Evolutionary conservation across 1,284 basidiomycete species (phyloP).

Genomic region (Fomitopsis schrenkii): DNA sequence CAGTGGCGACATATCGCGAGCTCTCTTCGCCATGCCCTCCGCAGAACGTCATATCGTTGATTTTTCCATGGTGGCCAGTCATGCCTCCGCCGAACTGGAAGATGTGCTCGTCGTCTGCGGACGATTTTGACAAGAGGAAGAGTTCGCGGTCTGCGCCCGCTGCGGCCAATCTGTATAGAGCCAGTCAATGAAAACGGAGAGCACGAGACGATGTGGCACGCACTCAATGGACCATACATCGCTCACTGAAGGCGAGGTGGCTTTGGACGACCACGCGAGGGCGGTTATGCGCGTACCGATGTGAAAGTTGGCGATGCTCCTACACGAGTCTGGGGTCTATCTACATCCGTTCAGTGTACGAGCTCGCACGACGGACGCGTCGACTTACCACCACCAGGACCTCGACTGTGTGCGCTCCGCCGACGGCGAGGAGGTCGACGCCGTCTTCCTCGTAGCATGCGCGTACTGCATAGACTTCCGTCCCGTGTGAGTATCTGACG

Average conservation of each 20-base stretch:
- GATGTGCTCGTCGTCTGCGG: slow-evolving; percentile 44
- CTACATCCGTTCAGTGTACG: slow-evolving; percentile 17
- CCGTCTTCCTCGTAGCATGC: slow-evolving; percentile 62
- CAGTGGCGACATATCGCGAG: slow-evolving; percentile 71
- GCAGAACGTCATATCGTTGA: slow-evolving; percentile 75
- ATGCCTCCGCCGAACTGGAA: slow-evolving; percentile 73
- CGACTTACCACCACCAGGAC: slow-evolving; percentile 57
- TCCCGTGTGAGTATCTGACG: slow-evolving; percentile 50
- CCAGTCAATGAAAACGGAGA: neutral
- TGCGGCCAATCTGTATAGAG: slow-evolving; percentile 49
- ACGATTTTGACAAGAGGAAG: slow-evolving; percentile 59
- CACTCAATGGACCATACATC: slow-evolving; percentile 73
- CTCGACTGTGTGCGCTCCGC: slow-evolving; percentile 66
- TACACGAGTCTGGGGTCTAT: slow-evolving; percentile 34
- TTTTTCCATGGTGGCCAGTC: slow-evolving; percentile 68
- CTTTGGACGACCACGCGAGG: slow-evolving; percentile 71
- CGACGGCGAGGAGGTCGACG: slow-evolving; percentile 64
- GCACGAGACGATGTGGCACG: slow-evolving; percentile 21
- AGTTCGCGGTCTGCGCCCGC: slow-evolving; percentile 67
- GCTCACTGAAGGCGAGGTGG: slow-evolving; percentile 58
- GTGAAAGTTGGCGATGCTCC: slow-evolving; percentile 64
- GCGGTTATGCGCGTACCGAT: slow-evolving; percentile 69
- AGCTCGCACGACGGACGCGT: slow-evolving; percentile 11
- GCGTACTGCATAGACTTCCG: slow-evolving; percentile 55
- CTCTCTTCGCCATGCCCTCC: slow-evolving; percentile 64